phyloP scores from a whole-genome alignment of 257 asterid species.

The Solanum verrucosum region DNA sequence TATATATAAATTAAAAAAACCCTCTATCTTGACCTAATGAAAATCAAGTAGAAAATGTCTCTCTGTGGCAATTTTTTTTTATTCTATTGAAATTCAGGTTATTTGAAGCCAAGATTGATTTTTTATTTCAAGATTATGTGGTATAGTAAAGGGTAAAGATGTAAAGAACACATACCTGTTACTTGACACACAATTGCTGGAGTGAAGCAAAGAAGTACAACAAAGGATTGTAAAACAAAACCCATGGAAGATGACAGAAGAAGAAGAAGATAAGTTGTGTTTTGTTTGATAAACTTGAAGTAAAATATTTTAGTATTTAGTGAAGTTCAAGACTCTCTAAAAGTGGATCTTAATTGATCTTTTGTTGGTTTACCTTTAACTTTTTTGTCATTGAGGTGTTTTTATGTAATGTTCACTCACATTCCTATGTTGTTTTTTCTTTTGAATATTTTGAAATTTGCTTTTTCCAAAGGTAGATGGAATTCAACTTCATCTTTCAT shows the following conservation, averaged over 20 bases:
- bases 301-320: background rate
- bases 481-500: conserved; percentile 22
- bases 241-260: conserved; percentile 43
- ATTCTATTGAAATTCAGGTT: background rate
- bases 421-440: conserved; percentile 8
- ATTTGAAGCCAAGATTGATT: background rate
- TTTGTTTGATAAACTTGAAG: background rate
- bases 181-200: conserved; percentile 54
- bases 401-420: conserved; percentile 27
- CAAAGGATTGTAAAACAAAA: conserved; percentile 13
- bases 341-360: conserved; percentile 1
- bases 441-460: conserved; percentile 15
- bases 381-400: conserved; percentile 11
- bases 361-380: conserved; percentile 15
- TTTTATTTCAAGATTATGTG: background rate
- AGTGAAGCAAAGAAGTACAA: conserved; percentile 30
- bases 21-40: background rate
- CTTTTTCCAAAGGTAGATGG: conserved; percentile 3
- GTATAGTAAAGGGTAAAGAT: background rate
- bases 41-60: background rate
- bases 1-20: background rate
- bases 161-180: conserved; percentile 44
- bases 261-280: conserved; percentile 12
- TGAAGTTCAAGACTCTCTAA: conserved; percentile 8
- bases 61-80: background rate